Evolutionary conservation across 2,329 filamentous ascomycete species (phyloP).

Genomic region (Stenocarpella maydis): DNA sequence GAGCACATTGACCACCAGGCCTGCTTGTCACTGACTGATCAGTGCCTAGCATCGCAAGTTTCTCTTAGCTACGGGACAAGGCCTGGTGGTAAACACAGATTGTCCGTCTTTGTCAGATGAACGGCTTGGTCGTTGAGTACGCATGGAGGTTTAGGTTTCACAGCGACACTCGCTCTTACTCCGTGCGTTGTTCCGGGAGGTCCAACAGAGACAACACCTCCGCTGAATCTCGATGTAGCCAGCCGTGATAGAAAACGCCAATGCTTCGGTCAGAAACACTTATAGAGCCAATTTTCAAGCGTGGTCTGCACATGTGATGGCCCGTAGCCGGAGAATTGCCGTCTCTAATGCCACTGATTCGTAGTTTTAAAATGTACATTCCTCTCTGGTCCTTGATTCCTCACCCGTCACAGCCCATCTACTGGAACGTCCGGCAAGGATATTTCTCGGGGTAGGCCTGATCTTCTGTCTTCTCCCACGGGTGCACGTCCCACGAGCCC

Average conservation of each 20-base stretch:
- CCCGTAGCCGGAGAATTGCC: neutral
- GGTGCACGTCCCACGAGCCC: slow-evolving; percentile 71
- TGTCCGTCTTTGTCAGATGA: neutral
- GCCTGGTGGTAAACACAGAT: neutral
- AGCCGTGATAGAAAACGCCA: neutral
- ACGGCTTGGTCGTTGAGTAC: neutral
- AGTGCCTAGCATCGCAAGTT: neutral
- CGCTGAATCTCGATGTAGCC: neutral
- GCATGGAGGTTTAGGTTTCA: neutral
- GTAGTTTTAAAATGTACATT: neutral
- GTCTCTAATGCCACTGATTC: slow-evolving; percentile 30
- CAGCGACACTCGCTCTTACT: neutral
- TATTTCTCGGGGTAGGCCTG: slow-evolving; percentile 75
- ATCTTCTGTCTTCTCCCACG: slow-evolving; percentile 70
- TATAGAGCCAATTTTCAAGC: neutral
- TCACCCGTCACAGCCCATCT: slow-evolving; percentile 33
- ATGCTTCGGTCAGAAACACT: neutral
- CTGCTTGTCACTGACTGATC: neutral
- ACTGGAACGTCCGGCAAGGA: slow-evolving; percentile 70
- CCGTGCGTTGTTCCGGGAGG: too few species aligned
- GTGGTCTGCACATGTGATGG: neutral
- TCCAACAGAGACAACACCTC: neutral
- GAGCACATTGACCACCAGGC: neutral
- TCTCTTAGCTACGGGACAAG: neutral
- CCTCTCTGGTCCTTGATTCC: neutral